Percentiles rank a stretch among this genome's conserved stretches.
phyloP scores from a whole-genome alignment of 2,329 filamentous ascomycete species.

The Calonectria fujianensis region DNA sequence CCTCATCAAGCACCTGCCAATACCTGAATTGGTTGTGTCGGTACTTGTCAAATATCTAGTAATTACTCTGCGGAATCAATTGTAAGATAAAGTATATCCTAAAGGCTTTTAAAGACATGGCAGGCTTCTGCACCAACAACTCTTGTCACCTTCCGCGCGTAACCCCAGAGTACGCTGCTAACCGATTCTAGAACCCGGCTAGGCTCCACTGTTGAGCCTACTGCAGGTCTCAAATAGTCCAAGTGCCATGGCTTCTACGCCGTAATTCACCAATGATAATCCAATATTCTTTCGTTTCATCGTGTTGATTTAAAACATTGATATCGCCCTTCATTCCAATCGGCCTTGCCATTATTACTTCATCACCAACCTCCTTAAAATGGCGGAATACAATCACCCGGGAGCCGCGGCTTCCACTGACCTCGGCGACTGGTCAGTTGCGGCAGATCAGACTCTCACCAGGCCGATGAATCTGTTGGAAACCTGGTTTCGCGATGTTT shows the following conservation, averaged over 20 bases:
- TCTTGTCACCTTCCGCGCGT: neutral
- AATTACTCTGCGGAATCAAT: neutral
- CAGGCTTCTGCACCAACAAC: neutral
- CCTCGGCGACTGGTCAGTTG: neutral
- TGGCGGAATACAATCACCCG: neutral
- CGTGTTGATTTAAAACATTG: neutral
- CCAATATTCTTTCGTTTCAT: neutral
- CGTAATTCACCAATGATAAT: neutral
- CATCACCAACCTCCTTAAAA: neutral
- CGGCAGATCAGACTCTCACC: neutral
- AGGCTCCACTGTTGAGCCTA: neutral
- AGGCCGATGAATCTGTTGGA: conserved; percentile 2
- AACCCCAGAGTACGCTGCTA: neutral
- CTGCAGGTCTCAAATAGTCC: neutral
- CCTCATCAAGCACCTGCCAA: neutral
- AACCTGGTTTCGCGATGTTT: conserved; percentile 9
- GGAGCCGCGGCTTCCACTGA: neutral
- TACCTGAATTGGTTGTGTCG: neutral
- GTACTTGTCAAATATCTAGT: neutral
- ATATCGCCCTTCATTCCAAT: neutral
- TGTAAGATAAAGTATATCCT: neutral
- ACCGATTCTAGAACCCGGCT: neutral
- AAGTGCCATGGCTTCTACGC: conserved; percentile 1
- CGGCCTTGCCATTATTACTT: neutral
- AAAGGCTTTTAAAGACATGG: neutral